phyloP scores from a whole-genome alignment of 2,329 filamentous ascomycete species.

The Colletotrichum phormii region DNA sequence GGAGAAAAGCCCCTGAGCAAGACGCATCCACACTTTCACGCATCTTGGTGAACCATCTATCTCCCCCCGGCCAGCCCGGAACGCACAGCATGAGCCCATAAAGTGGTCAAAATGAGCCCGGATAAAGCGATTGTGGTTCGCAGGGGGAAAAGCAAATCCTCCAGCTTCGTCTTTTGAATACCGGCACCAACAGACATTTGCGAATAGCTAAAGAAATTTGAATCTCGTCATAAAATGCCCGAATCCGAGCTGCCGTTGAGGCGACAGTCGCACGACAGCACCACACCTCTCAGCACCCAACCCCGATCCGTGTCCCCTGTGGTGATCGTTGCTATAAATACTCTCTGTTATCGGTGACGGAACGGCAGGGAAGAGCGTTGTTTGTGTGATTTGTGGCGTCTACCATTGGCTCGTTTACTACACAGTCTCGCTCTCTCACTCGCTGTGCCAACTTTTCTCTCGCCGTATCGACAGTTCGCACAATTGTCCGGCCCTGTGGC shows the following conservation, averaged over 20 bases:
- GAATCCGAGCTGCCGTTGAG: slow-evolving; percentile 6
- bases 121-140: background rate
- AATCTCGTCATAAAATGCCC: slow-evolving; percentile 29
- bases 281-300: background rate
- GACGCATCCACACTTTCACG: background rate
- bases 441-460: slow-evolving; percentile 29
- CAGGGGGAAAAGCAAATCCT: no score
- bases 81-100: slow-evolving; percentile 21
- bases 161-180: background rate
- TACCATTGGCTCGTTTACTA: slow-evolving; percentile 14
- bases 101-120: slow-evolving; percentile 13
- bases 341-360: slow-evolving; percentile 4
- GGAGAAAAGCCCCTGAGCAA: background rate
- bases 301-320: slow-evolving; percentile 12
- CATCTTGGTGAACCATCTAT: background rate
- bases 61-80: slow-evolving; percentile 14
- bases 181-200: background rate
- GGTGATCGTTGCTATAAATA: slow-evolving; percentile 34
- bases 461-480: background rate
- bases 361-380: slow-evolving; percentile 19
- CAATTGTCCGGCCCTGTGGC: background rate
- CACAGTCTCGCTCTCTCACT: background rate
- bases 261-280: background rate
- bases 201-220: background rate
- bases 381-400: slow-evolving; percentile 1